Conservation (phyloP, 345 rosid species). For the Brassica incana region DNA sequence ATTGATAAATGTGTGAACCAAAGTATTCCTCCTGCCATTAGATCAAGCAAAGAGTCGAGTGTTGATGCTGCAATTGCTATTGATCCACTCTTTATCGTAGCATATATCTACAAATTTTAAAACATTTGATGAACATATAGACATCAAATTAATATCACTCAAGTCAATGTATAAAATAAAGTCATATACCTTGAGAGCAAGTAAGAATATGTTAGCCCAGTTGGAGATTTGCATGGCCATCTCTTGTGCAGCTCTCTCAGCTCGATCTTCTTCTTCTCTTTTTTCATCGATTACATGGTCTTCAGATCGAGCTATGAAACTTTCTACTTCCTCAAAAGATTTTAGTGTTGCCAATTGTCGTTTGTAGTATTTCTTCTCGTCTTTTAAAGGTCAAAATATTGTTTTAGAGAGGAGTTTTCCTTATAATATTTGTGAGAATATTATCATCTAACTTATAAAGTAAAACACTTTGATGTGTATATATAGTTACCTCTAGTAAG, state of each 20-base stretch:
- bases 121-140: constrained; percentile 6
- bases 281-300: constrained; percentile 36
- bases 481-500: constrained; percentile 50
- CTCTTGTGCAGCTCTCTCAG: constrained; percentile 50
- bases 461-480: neutral
- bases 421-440: neutral
- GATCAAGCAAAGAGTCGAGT: constrained; percentile 88
- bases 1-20: constrained; percentile 92
- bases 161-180: neutral
- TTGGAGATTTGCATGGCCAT: constrained; percentile 81
- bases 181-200: constrained; percentile 62
- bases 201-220: constrained; percentile 66
- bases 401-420: neutral
- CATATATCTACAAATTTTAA: constrained; percentile 56
- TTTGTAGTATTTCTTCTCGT: constrained; percentile 74
- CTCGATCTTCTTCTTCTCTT: constrained; percentile 44
- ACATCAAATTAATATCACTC: neutral
- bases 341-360: constrained; percentile 66
- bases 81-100: constrained; percentile 85
- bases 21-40: constrained; percentile 93
- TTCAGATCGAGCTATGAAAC: constrained; percentile 28
- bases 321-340: constrained; percentile 80
- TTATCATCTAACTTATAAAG: neutral
- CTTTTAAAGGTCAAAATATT: constrained; percentile 35
- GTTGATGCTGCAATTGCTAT: constrained; percentile 97